Conservation (phyloP, 257 asterid species). For the Solanum bulbocastanum region DNA sequence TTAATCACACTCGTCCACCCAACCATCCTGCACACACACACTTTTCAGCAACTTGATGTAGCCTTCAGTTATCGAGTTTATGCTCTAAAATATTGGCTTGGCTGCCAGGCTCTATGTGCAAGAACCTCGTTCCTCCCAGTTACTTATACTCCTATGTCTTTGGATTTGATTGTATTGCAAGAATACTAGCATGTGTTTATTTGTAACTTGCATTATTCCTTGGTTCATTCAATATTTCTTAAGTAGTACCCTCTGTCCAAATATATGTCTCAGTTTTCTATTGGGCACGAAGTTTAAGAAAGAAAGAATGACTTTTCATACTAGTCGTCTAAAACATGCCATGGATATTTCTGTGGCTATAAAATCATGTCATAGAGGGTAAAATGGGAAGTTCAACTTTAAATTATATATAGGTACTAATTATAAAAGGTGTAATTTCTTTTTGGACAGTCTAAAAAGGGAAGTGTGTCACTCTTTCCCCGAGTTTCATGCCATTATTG, state of each 20-base stretch:
- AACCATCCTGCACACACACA: neutral
- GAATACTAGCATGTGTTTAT: neutral
- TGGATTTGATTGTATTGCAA: neutral
- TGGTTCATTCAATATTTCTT: neutral
- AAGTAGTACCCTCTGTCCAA: neutral
- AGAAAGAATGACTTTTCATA: neutral
- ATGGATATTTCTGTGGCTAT: neutral
- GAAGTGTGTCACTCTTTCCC: neutral
- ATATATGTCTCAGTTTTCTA: neutral
- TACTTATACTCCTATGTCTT: neutral
- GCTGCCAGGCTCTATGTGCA: neutral
- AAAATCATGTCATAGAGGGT: neutral
- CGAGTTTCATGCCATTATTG: neutral
- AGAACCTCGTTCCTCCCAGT: neutral
- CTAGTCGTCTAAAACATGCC: neutral
- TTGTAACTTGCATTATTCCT: neutral
- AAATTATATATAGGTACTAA: neutral
- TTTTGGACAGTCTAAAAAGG: neutral
- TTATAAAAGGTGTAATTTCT: neutral
- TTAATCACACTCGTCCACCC: neutral
- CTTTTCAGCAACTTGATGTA: neutral
- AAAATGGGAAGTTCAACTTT: neutral
- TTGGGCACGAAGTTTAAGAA: neutral
- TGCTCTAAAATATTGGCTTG: neutral
- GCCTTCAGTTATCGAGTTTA: neutral